Conservation (phyloP, 257 asterid genomes). For the Fraxinus excelsior region DNA sequence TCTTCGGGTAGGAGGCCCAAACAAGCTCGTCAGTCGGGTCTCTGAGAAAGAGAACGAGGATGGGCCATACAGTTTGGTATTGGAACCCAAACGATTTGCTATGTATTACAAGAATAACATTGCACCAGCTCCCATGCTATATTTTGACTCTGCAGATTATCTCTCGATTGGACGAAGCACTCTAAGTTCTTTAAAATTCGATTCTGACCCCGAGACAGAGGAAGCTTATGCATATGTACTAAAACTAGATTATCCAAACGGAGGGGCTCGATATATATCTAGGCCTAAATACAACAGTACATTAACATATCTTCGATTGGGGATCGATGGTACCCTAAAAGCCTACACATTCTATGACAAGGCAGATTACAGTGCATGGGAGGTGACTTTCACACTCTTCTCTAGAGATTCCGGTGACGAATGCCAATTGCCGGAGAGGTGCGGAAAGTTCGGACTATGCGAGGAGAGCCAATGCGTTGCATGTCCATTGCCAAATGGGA, state of each 20-base stretch:
- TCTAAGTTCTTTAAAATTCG: slow-evolving; percentile 21
- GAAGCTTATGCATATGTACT: slow-evolving; percentile 19
- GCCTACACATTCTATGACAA: slow-evolving; percentile 33
- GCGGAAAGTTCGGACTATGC: no score
- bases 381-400: slow-evolving; percentile 32
- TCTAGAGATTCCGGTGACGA: slow-evolving; percentile 22
- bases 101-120: no score
- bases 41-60: no score
- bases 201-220: not conserved
- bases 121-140: no score
- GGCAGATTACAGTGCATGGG: slow-evolving; percentile 27
- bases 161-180: no score
- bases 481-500: slow-evolving; percentile 43
- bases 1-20: no score
- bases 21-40: no score
- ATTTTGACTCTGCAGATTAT: no score
- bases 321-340: slow-evolving; percentile 42
- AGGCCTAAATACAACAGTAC: slow-evolving; percentile 39
- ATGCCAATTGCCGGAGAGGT: slow-evolving; percentile 39
- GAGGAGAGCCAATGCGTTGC: slow-evolving; percentile 50
- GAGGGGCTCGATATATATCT: slow-evolving; percentile 14
- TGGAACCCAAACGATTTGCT: no score
- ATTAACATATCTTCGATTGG: slow-evolving; percentile 46
- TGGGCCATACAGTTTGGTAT: no score
- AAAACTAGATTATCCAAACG: not conserved